Evolutionary conservation across 345 rosid genomes (phyloP), one percentile per base, ranked within the genome.

Genomic region (Euphorbia peplus): DNA sequence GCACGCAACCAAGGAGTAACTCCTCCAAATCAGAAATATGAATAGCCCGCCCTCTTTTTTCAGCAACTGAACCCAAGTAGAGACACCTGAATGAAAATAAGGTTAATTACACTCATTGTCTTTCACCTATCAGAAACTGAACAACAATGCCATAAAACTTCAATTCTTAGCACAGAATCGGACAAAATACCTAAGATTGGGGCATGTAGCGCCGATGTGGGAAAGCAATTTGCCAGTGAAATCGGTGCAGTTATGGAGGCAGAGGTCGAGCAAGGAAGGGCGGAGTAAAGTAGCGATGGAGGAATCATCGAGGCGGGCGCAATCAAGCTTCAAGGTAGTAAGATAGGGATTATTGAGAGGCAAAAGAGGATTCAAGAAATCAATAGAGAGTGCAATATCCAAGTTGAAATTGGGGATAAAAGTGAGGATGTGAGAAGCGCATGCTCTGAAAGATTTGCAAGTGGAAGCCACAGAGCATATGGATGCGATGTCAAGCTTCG

Each of bases 41-140:
- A 81, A 89, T 72, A 16, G 87, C 79, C 28, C 89, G 82, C 60
- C 96, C 93, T 73, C 92, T 77, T 76, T 87, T 88, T 70, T 90
- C 97, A 15, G 92, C 93, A 47, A 89, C 91, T 3, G 98, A 89
- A 68, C 92, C 96, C 85, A 93, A 78, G 85, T 78, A 84, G 53
- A 93, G 82, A 35, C 82, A 81, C 85, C 89, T 93, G 79, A 73
- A 65, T n/a, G n/a, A n/a, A n/a, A n/a, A n/a, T n/a, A n/a, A n/a
- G n/a, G n/a, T n/a, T n/a, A n/a, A n/a, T n/a, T n/a, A n/a, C n/a
- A n/a, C n/a, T n/a, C n/a, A n/a, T n/a, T n/a, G n/a, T n/a, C n/a
- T n/a, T n/a, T n/a, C n/a, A n/a, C n/a, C n/a, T n/a, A n/a, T n/a
- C n/a, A n/a, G n/a, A n/a, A n/a, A n/a, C n/a, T n/a, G n/a, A n/a